Evolutionary conservation across 495 filamentous ascomycete species (phyloP).

Genomic region (Amniculicola lignicola): DNA sequence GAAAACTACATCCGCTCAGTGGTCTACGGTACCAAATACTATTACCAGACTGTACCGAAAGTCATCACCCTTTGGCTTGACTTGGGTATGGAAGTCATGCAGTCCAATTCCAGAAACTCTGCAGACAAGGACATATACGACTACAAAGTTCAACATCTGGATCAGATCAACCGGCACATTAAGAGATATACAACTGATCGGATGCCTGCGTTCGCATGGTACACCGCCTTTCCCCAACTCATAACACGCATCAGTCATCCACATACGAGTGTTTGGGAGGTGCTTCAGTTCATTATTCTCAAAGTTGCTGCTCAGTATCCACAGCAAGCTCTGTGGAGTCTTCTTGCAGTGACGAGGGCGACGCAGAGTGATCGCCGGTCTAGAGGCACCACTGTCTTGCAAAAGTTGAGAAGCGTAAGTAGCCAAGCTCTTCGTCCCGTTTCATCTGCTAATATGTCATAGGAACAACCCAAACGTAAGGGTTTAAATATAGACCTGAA

Average conservation of each 20-base stretch:
- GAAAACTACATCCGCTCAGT: constrained; percentile 90
- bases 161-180: constrained; percentile 67
- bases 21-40: constrained; percentile 84
- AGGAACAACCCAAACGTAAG: constrained; percentile 17
- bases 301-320: constrained; percentile 78
- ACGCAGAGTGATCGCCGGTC: constrained; percentile 49
- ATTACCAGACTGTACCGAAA: constrained; percentile 87
- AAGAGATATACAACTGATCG: constrained; percentile 64
- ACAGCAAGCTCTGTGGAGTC: constrained; percentile 88
- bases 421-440: constrained; percentile 16
- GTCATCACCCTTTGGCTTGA: constrained; percentile 92
- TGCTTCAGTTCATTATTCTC: constrained; percentile 72
- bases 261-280: constrained; percentile 67
- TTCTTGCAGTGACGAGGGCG: constrained; percentile 74
- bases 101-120: constrained; percentile 40
- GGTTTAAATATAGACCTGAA: constrained; percentile 52
- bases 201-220: constrained; percentile 84
- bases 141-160: constrained; percentile 62
- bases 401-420: constrained; percentile 42
- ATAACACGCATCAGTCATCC: constrained; percentile 88
- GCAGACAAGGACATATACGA: constrained; percentile 45
- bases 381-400: constrained; percentile 50
- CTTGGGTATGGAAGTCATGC: constrained; percentile 70
- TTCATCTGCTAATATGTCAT: constrained; percentile 8
- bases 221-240: constrained; percentile 88